These are phyloP conservation scores for Fraxinus baroniana DNA, from an alignment of 305 asterid species.

Conservation along the genomic window DNA sequence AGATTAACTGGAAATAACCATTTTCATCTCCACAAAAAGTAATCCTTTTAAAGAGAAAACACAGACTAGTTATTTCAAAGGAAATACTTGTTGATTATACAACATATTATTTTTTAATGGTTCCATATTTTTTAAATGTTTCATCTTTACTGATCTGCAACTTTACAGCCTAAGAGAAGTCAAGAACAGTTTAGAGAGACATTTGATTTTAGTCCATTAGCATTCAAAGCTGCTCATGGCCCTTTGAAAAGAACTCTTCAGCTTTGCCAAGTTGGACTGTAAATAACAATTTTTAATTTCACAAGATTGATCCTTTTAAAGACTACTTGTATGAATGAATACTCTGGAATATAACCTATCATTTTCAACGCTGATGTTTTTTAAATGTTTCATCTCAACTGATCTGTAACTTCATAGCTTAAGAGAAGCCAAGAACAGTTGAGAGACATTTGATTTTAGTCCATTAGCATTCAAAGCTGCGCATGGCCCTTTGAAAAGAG, in stretches of 20 bases:
- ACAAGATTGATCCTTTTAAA: neutral
- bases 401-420: neutral
- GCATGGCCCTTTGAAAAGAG: constrained; percentile 13
- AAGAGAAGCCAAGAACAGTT: constrained; percentile 29
- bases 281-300: neutral
- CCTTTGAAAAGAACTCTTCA: neutral
- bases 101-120: neutral
- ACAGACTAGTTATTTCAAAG: too few relatives aligned
- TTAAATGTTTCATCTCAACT: neutral
- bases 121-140: neutral
- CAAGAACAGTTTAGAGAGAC: constrained; percentile 35
- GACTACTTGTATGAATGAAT: neutral
- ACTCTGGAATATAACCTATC: neutral
- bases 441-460: constrained; percentile 30
- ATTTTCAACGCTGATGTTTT: neutral
- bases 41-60: neutral
- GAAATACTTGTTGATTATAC: neutral
- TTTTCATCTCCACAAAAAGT: neutral
- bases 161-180: neutral
- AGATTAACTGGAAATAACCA: neutral
- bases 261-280: neutral
- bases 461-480: constrained; percentile 46
- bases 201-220: constrained; percentile 37
- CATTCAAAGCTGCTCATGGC: constrained; percentile 41
- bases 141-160: neutral